Base-by-base conservation (phyloP, 2,329 filamentous ascomycete genomes). In the Metarhizium rileyi region DNA sequence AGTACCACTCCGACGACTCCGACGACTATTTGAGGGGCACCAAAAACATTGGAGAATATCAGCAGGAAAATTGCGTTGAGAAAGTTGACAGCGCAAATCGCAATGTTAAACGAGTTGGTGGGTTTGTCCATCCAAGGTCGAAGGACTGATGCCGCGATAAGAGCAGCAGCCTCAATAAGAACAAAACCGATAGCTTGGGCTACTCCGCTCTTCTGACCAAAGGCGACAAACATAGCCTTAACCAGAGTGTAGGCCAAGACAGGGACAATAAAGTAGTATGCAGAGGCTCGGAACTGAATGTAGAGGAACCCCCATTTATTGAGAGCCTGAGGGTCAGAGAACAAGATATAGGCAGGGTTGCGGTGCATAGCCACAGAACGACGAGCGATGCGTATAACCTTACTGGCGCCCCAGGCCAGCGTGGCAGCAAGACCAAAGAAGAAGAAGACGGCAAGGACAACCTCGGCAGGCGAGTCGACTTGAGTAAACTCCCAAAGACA, bases 221-320 rank as follows among this genome's bases (percentile, higher is more conserved):
- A 82, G 48, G 84, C 88, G 57, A 97, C 83, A 63, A 97, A 93
- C 73, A 95, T 83, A 53, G 84, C 80, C 76, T 96, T 96, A 68
- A 94, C 61, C n/a, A 96, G 64, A 35, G 86, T 81, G 67, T 96
- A 95, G 48, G 71, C 68, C 50, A 97, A 74, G 48, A 85, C 71
- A 1, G 89, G 88, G 33, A 94, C 79, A 59, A 96, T 88, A 68
- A 91, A 96, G 74, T 94, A 96, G 77, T 95, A 96, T 36, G 90
- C 89, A 2, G 90, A 91, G 36, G 91, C 91, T 61, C 91, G 87
- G 77, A 95, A 96, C 67, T 95, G 90, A 38, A 97, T 89, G 64
- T 97, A 97, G 56, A 97, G 80, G 74, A 96, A 96, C 22, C 91
- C 91, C 91, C 90, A 96, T 71, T 95, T 95, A 79, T 96, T 95